Conservation (phyloP, 2,329 filamentous ascomycete genomes). For the Pseudogymnoascus sp. region DNA sequence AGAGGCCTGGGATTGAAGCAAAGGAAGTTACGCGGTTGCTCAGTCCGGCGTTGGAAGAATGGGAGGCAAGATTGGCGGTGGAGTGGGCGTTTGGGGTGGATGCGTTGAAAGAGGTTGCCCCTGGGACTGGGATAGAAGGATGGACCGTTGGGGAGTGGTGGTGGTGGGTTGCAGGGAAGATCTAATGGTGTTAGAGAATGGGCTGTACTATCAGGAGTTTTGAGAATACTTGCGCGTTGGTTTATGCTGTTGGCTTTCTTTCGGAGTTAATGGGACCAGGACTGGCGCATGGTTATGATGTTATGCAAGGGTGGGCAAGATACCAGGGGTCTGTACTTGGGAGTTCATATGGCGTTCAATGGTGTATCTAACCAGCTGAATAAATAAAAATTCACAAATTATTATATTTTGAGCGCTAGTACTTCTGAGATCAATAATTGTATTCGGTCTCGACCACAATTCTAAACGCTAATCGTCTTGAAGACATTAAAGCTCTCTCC, state of each 20-base stretch:
- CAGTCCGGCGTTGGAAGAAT: constrained; percentile 50
- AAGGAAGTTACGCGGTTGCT: constrained; percentile 47
- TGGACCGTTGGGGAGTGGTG: constrained; percentile 55
- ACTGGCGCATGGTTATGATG: neutral
- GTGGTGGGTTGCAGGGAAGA: constrained; percentile 48
- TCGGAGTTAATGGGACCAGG: neutral
- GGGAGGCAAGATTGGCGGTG: constrained; percentile 52
- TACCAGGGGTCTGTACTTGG: neutral
- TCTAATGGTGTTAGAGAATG: neutral
- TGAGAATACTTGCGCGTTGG: neutral
- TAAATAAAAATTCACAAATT: neutral
- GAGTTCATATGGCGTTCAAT: neutral
- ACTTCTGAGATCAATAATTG: neutral
- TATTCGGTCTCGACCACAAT: neutral
- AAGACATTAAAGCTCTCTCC: constrained; percentile 82
- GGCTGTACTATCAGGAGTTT: neutral
- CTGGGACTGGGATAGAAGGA: constrained; percentile 27
- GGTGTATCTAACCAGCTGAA: neutral
- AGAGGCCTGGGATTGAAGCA: constrained; percentile 49
- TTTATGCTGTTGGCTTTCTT: neutral
- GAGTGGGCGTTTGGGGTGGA: constrained; percentile 46
- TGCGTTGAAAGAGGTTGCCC: constrained; percentile 37
- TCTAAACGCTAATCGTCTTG: constrained; percentile 71
- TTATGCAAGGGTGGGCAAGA: neutral
- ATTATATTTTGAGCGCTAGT: neutral